Evolutionary conservation across 306 rosid genomes (phyloP).

Genomic region (Abrus precatorius): DNA sequence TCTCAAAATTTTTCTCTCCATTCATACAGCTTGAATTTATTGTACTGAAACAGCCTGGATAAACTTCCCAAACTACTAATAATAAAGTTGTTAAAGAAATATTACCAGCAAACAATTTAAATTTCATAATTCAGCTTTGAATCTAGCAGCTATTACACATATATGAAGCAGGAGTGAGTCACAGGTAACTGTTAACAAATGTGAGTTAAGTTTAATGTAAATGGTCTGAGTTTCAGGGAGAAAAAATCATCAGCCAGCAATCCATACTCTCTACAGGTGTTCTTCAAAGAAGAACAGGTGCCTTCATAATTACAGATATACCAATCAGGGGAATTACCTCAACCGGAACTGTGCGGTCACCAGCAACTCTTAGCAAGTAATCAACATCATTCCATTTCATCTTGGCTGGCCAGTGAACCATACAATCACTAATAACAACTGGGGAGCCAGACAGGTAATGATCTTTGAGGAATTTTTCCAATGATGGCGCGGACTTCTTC

Average conservation of each 20-base stretch:
- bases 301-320: conserved; percentile 20
- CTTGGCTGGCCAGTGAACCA: conserved; percentile 97
- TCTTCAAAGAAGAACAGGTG: conserved; percentile 9
- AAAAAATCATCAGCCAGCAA: not conserved
- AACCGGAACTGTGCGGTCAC: conserved; percentile 90
- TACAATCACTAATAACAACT: conserved; percentile 77
- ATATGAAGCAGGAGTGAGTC: not conserved
- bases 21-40: not conserved
- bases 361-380: conserved; percentile 79
- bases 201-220: conserved; percentile 4
- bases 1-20: not conserved
- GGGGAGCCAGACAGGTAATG: conserved; percentile 72
- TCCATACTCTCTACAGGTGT: not conserved
- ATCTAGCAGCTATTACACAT: conserved; percentile 19
- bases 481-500: conserved; percentile 71
- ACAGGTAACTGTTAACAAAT: conserved; percentile 7
- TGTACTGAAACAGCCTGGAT: not conserved
- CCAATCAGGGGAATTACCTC: conserved; percentile 69
- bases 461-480: conserved; percentile 81
- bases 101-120: conserved; percentile 17
- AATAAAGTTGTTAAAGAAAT: conserved; percentile 3
- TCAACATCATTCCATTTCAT: conserved; percentile 81
- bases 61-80: conserved; percentile 18
- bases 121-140: conserved; percentile 26
- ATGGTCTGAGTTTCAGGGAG: conserved; percentile 12